Percentiles rank a stretch among this genome's conserved stretches.
phyloP scores from a whole-genome alignment of 2,329 filamentous ascomycete species.

The Septoria petroselini region DNA sequence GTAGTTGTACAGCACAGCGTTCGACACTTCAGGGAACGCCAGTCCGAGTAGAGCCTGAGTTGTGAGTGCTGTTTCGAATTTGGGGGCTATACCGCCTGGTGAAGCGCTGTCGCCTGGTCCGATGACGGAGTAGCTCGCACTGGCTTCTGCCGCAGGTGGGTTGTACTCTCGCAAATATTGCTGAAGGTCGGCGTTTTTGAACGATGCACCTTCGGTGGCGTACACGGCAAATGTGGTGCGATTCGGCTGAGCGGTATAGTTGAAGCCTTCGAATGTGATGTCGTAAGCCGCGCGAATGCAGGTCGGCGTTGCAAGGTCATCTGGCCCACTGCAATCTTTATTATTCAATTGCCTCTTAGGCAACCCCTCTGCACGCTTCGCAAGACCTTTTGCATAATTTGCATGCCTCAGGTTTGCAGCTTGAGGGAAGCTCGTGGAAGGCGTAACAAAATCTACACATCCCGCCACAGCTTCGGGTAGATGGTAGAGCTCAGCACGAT shows the following conservation, averaged over 20 bases:
- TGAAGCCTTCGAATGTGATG: conserved; percentile 21
- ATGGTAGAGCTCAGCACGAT: conserved; percentile 23
- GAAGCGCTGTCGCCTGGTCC: conserved; percentile 23
- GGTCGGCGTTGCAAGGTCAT: conserved; percentile 22
- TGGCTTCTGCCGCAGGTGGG: conserved; percentile 23
- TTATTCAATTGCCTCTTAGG: not conserved
- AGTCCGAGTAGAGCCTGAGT: conserved; percentile 27
- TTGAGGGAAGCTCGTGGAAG: conserved; percentile 25
- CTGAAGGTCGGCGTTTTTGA: conserved; percentile 23
- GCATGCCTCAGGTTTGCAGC: conserved; percentile 1
- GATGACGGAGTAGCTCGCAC: conserved; percentile 20
- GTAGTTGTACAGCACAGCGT: conserved; percentile 28
- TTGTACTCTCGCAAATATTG: conserved; percentile 26
- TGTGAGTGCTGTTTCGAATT: conserved; percentile 29
- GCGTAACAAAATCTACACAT: conserved; percentile 26
- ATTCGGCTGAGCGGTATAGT: conserved; percentile 26
- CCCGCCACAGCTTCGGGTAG: conserved; percentile 21
- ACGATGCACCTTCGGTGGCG: conserved; percentile 29
- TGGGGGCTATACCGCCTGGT: conserved; percentile 20
- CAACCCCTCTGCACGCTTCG: not conserved
- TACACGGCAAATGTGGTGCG: conserved; percentile 30
- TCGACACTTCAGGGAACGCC: conserved; percentile 22
- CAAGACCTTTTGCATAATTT: not conserved
- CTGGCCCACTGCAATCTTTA: conserved; percentile 16
- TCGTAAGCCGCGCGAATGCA: conserved; percentile 28